A percentile compares a stretch with the other conserved stretches of the same genome.
Evolutionary conservation across 495 filamentous ascomycete species (phyloP).

Genomic region (Echria macrotheca): DNA sequence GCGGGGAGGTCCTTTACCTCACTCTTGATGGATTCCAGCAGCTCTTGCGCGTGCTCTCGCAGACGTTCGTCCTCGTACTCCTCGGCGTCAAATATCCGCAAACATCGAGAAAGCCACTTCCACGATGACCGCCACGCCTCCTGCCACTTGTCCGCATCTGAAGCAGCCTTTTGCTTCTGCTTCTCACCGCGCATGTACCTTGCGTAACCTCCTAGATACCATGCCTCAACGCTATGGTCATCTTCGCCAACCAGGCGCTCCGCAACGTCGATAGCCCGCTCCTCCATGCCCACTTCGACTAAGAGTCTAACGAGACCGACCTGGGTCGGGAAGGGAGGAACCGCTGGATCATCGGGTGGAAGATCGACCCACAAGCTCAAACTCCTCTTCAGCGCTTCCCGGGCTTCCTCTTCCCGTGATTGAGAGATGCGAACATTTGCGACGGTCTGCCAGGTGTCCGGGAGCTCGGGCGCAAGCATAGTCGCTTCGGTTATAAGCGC

Average conservation of each 20-base stretch:
- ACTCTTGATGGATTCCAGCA: constrained; percentile 49
- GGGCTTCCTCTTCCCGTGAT: constrained; percentile 66
- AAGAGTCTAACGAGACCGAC: constrained; percentile 79
- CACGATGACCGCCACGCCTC: constrained; percentile 51
- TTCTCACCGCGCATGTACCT: constrained; percentile 73
- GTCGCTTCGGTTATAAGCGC: constrained; percentile 79
- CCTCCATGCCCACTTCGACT: constrained; percentile 83
- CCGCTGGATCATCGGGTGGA: constrained; percentile 53
- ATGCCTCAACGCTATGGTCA: constrained; percentile 87
- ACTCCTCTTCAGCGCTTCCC: constrained; percentile 68
- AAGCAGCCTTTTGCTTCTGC: constrained; percentile 34
- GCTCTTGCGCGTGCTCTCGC: constrained; percentile 58
- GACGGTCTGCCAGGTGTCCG: constrained; percentile 87
- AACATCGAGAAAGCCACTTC: constrained; percentile 56
- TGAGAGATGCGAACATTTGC: constrained; percentile 93
- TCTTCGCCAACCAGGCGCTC: constrained; percentile 81
- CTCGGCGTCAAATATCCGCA: constrained; percentile 54
- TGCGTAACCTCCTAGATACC: constrained; percentile 95
- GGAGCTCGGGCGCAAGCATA: constrained; percentile 62
- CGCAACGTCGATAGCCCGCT: constrained; percentile 77
- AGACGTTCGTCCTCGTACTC: constrained; percentile 70
- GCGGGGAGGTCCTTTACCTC: constrained; percentile 50
- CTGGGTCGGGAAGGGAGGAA: constrained; percentile 77
- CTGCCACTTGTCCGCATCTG: constrained; percentile 39
- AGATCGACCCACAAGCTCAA: constrained; percentile 73